These are phyloP conservation scores for Cyclocybe aegerita DNA, from an alignment of 768 basidiomycete genomes.

Conservation along the genomic window DNA sequence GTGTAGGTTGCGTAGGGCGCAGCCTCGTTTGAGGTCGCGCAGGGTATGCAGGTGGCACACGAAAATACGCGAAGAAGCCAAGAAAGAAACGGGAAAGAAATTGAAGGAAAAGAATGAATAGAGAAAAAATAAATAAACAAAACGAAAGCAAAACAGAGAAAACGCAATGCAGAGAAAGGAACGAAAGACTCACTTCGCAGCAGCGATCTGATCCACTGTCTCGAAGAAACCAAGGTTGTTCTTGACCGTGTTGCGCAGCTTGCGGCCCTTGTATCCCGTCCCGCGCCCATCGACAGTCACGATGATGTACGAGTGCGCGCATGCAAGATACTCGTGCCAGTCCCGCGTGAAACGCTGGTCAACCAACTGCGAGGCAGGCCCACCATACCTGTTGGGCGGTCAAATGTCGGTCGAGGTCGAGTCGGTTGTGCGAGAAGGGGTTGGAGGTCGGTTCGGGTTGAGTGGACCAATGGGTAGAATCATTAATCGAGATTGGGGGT, in stretches of 20 bases:
- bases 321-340: conserved; percentile 88
- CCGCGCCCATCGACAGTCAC: conserved; percentile 92
- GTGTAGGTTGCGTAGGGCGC: too few relatives aligned
- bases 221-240: conserved; percentile 89
- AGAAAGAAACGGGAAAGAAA: background rate
- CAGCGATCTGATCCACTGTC: conserved; percentile 85
- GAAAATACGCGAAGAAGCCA: background rate
- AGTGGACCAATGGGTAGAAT: too few relatives aligned
- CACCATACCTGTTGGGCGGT: conserved; percentile 68
- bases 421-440: background rate
- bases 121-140: background rate
- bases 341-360: conserved; percentile 64
- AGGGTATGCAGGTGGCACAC: background rate
- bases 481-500: too few relatives aligned
- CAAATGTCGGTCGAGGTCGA: background rate
- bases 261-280: conserved; percentile 88
- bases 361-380: conserved; percentile 83
- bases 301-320: conserved; percentile 78
- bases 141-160: background rate
- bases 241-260: conserved; percentile 84
- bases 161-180: conserved; percentile 1
- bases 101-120: background rate
- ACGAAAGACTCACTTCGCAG: conserved; percentile 62
- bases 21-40: background rate
- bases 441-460: too few relatives aligned